These are phyloP conservation scores for Blastocystis sp. DNA, from an alignment of 352 stramenopile genomes.

Conservation along the genomic window DNA sequence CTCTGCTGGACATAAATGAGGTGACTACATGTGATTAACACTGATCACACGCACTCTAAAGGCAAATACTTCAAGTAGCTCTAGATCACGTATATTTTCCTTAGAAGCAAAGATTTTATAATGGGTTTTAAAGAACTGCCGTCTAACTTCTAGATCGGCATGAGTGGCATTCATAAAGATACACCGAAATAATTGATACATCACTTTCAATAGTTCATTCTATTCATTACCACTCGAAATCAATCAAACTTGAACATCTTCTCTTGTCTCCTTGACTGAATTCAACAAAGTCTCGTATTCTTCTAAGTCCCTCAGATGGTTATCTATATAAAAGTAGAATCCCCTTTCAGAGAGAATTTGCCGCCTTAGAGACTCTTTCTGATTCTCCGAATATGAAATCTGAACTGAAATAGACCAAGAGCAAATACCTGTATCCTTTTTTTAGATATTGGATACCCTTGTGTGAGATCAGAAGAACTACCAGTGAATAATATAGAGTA, in stretches of 20 bases:
- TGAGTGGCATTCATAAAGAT: not conserved
- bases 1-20: too few species aligned
- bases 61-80: too few species aligned
- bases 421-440: not conserved
- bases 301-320: not conserved
- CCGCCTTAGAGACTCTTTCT: not conserved
- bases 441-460: not conserved
- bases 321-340: not conserved
- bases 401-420: not conserved
- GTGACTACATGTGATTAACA: too few species aligned
- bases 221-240: not conserved
- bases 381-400: not conserved
- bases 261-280: not conserved
- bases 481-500: too few species aligned
- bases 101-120: not conserved
- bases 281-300: not conserved
- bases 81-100: too few species aligned
- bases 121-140: not conserved
- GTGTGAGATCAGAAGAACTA: too few species aligned
- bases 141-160: not conserved
- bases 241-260: not conserved
- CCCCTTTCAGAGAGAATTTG: not conserved
- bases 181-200: not conserved
- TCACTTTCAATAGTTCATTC: not conserved
- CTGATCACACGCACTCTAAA: too few species aligned